These are phyloP conservation scores for Chenopodium formosanum DNA, from an alignment of 148 eudicot genomes.

Conservation along the genomic window DNA sequence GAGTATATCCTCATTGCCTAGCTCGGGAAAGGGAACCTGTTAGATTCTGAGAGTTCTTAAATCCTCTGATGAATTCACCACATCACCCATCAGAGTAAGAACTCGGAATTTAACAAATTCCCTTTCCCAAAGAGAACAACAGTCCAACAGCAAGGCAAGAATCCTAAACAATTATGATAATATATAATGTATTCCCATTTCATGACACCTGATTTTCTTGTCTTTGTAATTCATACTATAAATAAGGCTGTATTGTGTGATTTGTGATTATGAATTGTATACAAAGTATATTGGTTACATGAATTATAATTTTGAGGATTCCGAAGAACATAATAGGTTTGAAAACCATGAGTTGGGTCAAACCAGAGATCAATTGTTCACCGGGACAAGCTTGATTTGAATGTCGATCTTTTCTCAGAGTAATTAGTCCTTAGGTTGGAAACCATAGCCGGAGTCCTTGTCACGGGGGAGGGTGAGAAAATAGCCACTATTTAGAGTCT, in stretches of 20 bases:
- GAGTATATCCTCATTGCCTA: slow-evolving; percentile 36
- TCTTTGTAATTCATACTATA: neutral
- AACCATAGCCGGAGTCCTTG: slow-evolving; percentile 19
- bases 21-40: slow-evolving; percentile 29
- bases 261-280: no score
- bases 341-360: slow-evolving; percentile 28
- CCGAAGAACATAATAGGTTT: slow-evolving; percentile 35
- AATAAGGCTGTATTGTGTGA: neutral
- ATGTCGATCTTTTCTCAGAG: slow-evolving; percentile 30
- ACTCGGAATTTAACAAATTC: no score
- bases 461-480: no score
- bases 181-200: neutral
- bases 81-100: no score
- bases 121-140: slow-evolving; percentile 25
- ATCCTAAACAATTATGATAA: neutral
- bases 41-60: slow-evolving; percentile 29
- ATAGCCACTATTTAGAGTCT: no score
- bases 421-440: slow-evolving; percentile 21
- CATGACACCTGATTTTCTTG: neutral
- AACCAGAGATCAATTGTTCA: slow-evolving; percentile 32
- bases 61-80: slow-evolving; percentile 31
- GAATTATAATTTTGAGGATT: slow-evolving; percentile 14
- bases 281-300: neutral
- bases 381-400: slow-evolving; percentile 27
- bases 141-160: neutral